Evolutionary conservation across 2,329 filamentous ascomycete species (phyloP), one percentile per base, ranked within the genome.

Genomic region (Trichoderma atrobrunneum): DNA sequence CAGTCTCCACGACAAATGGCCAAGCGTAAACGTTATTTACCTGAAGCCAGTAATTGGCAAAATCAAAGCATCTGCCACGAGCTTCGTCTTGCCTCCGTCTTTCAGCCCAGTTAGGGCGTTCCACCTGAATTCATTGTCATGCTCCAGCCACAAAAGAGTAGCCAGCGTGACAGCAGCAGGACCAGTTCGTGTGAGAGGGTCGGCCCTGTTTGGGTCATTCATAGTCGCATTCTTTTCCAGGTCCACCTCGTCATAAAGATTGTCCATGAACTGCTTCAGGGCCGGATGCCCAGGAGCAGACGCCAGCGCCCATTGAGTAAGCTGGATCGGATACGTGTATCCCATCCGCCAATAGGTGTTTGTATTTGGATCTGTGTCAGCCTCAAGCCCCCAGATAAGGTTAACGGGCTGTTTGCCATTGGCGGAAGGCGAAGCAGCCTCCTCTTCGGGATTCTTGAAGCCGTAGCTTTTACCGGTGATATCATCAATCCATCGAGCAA

Each of bases 221-320:
- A 1, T 57, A 11, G 30, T 24, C n/a, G 43, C 43, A n/a, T 70
- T 34, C 51, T 64, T 70, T 39, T 63, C 30, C 10, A 63, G 32
- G 24, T 24, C 30, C 10, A 70, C 60, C 24, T 64, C 43, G 21
- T 24, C 32, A 10, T 71, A 70, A 24, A 77, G 71, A 14, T 65
- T 72, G n/a, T 75, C 70, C 72, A 77, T 74, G 71, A 75, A 77
- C 32, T 71, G 73, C 8, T 65, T 62, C 28, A 77, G 67, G 14
- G 74, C 65, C 7, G 75, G 76, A n/a, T 77, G 76, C 7, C 72
- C 65, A 7, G 73, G 76, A 12, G 74, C 73, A 16, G 76, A 76
- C 2, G 76, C 76, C 72, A 77, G 65, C 6, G 76, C 76, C 76
- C 76, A 77, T 54, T 77, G 76, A 7, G 76, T 77, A 43, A 77